Conservation (phyloP, 495 filamentous ascomycete species). For the Sordaria brevicollis region DNA sequence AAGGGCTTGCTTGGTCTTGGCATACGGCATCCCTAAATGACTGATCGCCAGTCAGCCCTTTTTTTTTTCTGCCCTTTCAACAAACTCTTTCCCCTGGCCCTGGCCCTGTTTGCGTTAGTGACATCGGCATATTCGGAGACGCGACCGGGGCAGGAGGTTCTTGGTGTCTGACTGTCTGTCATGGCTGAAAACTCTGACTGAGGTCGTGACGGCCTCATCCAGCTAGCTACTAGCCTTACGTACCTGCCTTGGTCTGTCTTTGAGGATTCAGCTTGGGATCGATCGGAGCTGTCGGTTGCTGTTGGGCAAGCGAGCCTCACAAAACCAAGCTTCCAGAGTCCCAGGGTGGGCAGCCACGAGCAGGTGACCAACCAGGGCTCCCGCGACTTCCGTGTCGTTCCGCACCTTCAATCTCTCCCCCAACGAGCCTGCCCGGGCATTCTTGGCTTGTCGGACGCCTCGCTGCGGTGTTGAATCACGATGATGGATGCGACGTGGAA, state of each 20-base stretch:
- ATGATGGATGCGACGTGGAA: background rate
- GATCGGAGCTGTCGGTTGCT: background rate
- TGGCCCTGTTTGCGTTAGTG: background rate
- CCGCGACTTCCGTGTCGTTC: background rate
- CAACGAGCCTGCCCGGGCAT: background rate
- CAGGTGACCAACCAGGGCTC: background rate
- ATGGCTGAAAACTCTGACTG: background rate
- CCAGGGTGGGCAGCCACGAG: background rate
- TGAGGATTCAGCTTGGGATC: background rate
- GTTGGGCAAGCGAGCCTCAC: background rate
- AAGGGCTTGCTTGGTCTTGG: background rate
- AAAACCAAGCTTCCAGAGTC: background rate
- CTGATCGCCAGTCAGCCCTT: background rate
- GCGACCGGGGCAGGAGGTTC: background rate
- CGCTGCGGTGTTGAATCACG: background rate
- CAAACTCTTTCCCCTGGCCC: background rate
- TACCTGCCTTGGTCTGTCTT: background rate
- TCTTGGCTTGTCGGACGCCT: background rate
- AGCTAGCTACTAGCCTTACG: background rate
- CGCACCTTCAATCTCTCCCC: too few relatives aligned
- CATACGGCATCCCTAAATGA: background rate
- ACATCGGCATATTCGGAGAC: background rate
- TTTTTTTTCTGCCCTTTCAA: too few relatives aligned
- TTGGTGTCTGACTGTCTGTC: background rate
- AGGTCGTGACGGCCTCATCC: background rate